Evolutionary conservation across 768 basidiomycete genomes (phyloP).

Genomic region (Tricholoma sp.): DNA sequence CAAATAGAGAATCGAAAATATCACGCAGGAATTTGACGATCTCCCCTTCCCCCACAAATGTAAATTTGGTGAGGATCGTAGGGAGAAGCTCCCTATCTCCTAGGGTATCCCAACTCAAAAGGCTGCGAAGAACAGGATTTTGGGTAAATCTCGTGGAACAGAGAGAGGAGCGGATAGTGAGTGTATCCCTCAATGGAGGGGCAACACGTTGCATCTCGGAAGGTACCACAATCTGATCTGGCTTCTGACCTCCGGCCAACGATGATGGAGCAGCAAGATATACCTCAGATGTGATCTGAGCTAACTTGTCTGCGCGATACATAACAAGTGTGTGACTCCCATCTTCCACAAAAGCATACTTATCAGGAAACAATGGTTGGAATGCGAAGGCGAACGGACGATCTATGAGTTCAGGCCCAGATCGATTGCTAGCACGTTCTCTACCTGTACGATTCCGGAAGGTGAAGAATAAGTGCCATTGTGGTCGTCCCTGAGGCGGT

Average conservation of each 20-base stretch:
- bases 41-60: conserved; percentile 91
- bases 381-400: conserved; percentile 90
- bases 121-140: conserved; percentile 73
- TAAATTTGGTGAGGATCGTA: conserved; percentile 75
- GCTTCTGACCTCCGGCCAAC: conserved; percentile 47
- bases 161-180: conserved; percentile 81
- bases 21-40: conserved; percentile 89
- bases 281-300: conserved; percentile 53
- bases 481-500: conserved; percentile 57
- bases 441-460: conserved; percentile 70
- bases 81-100: conserved; percentile 59
- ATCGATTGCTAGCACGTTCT: conserved; percentile 38
- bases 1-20: conserved; percentile 91
- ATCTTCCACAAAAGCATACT: conserved; percentile 79
- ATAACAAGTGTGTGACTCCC: conserved; percentile 82
- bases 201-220: conserved; percentile 60
- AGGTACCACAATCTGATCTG: conserved; percentile 54
- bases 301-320: conserved; percentile 74
- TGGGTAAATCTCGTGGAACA: conserved; percentile 93
- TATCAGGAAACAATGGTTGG: conserved; percentile 78
- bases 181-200: conserved; percentile 67
- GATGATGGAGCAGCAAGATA: conserved; percentile 73
- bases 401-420: conserved; percentile 43
- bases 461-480: conserved; percentile 93
- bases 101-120: conserved; percentile 79